phyloP scores from a whole-genome alignment of 805 yeast genomes.

The Candida verbasci region DNA sequence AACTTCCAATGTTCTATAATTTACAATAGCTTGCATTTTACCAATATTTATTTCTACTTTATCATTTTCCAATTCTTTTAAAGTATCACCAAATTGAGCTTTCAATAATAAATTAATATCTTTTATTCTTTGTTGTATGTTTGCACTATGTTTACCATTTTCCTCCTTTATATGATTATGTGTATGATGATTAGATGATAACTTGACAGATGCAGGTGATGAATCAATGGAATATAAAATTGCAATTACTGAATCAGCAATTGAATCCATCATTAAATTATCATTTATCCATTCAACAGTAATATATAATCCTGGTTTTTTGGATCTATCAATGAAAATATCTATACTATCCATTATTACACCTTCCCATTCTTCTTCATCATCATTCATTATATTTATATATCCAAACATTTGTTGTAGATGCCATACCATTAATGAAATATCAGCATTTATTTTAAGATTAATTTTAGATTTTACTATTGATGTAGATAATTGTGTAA shows the following conservation, averaged over 20 bases:
- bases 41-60: conserved; percentile 72
- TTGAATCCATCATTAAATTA: conserved; percentile 74
- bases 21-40: conserved; percentile 64
- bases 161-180: conserved; percentile 23
- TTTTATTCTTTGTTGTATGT: conserved; percentile 29
- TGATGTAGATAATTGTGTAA: conserved; percentile 80
- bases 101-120: conserved; percentile 60
- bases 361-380: conserved; percentile 40
- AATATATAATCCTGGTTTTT: conserved; percentile 36
- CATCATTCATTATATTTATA: conserved; percentile 60
- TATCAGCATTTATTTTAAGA: conserved; percentile 72
- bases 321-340: conserved; percentile 36
- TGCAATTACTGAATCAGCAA: conserved; percentile 92
- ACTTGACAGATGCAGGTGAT: conserved; percentile 89
- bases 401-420: conserved; percentile 93
- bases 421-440: conserved; percentile 82
- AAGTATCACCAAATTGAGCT: conserved; percentile 87
- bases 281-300: conserved; percentile 90
- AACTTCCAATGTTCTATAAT: conserved; percentile 62
- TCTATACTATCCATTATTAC: conserved; percentile 44
- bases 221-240: conserved; percentile 89
- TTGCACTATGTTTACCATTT: conserved; percentile 23
- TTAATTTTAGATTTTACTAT: conserved; percentile 78
- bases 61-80: conserved; percentile 36
- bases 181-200: conserved; percentile 59